Percentiles rank a stretch among this genome's conserved stretches.
phyloP scores from a whole-genome alignment of 495 filamentous ascomycete genomes.

The Tetracladium setigerum region DNA sequence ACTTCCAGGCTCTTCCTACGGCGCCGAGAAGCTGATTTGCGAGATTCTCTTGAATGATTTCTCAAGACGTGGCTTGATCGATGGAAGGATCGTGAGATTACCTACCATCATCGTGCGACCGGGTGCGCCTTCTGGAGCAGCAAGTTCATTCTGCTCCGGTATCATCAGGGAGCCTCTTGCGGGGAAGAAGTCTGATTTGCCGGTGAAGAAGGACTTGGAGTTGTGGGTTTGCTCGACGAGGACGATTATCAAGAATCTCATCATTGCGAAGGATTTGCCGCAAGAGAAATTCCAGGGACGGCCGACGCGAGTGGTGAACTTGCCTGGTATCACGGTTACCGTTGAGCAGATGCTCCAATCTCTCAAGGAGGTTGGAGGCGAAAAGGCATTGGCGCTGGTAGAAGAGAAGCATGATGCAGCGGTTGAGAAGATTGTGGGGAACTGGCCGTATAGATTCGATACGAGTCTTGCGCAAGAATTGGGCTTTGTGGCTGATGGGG shows the following conservation, averaged over 20 bases:
- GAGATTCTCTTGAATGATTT: conserved; percentile 72
- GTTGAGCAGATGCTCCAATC: conserved; percentile 71
- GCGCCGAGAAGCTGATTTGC: conserved; percentile 70
- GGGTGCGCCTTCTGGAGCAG: conserved; percentile 67
- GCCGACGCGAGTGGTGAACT: conserved; percentile 53
- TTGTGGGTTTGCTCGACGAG: conserved; percentile 64
- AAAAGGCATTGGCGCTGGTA: conserved; percentile 56
- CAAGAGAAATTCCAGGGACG: conserved; percentile 41
- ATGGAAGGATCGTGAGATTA: conserved; percentile 60
- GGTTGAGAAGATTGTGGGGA: conserved; percentile 63
- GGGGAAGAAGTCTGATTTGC: conserved; percentile 58
- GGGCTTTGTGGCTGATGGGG: conserved; percentile 54
- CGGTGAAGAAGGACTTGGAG: conserved; percentile 47
- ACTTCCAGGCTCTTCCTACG: conserved; percentile 64
- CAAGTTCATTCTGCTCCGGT: conserved; percentile 64
- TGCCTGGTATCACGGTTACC: conserved; percentile 66
- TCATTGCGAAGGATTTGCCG: conserved; percentile 51
- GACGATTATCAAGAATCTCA: conserved; percentile 62
- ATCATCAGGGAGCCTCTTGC: conserved; percentile 62
- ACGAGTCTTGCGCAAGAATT: conserved; percentile 46
- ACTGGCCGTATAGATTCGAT: conserved; percentile 66
- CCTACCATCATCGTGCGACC: conserved; percentile 71
- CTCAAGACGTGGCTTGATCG: conserved; percentile 59
- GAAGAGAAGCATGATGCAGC: conserved; percentile 58
- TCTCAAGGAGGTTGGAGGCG: conserved; percentile 59